Evolutionary conservation across 306 rosid species (phyloP).

Genomic region (Coriaria nepalensis): DNA sequence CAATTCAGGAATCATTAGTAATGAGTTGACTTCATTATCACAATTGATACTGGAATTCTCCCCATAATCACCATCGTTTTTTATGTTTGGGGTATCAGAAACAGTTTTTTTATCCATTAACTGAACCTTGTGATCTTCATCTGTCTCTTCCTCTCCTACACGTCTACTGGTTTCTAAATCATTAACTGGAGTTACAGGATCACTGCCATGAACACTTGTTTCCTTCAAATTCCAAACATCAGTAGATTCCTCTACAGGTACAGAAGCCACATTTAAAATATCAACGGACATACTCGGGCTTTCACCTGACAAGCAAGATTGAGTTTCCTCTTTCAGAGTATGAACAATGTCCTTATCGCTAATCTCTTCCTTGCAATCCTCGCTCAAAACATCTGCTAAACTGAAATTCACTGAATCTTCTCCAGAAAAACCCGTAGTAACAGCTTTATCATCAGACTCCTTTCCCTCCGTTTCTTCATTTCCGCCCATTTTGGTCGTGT

Average conservation of each 20-base stretch:
- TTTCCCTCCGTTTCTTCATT: slow-evolving; percentile 14
- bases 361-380: neutral
- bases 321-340: slow-evolving; percentile 14
- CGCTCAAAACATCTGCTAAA: neutral
- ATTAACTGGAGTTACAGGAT: no score
- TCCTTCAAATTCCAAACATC: no score
- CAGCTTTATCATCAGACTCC: slow-evolving; percentile 7
- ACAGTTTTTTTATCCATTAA: slow-evolving; percentile 10
- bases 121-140: slow-evolving; percentile 16
- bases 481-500: slow-evolving; percentile 14
- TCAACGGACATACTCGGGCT: slow-evolving; percentile 4
- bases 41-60: neutral
- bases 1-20: slow-evolving; percentile 6
- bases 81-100: slow-evolving; percentile 9
- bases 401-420: neutral
- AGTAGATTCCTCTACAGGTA: neutral
- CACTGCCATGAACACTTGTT: neutral
- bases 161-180: slow-evolving; percentile 1
- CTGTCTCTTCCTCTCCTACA: slow-evolving; percentile 10
- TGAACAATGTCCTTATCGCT: slow-evolving; percentile 13
- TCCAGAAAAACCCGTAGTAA: neutral
- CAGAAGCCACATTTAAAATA: slow-evolving; percentile 19
- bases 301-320: slow-evolving; percentile 12
- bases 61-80: slow-evolving; percentile 5
- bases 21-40: slow-evolving; percentile 3